Percentiles rank a stretch among this genome's conserved stretches.
Conservation (phyloP, 1,139 yeast genomes). For the Yamadazyma oceani region DNA sequence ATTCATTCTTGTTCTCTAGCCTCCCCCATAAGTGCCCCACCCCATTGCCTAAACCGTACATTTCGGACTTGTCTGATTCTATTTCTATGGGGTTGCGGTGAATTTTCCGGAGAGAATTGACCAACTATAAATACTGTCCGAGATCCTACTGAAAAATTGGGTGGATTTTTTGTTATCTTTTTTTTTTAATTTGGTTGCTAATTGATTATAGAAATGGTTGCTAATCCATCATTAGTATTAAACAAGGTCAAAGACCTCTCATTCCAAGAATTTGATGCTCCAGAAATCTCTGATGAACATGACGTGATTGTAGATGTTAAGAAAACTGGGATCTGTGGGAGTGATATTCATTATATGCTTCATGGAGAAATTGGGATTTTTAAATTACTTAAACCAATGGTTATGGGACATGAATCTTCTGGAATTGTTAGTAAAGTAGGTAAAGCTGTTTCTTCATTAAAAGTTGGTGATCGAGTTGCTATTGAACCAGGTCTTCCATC, state of each 20-base stretch:
- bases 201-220: too few relatives aligned
- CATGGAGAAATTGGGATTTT: slow-evolving; percentile 83
- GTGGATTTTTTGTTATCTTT: not conserved
- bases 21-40: too few relatives aligned
- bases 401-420: slow-evolving; percentile 75
- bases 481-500: slow-evolving; percentile 77
- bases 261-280: slow-evolving; percentile 66
- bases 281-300: slow-evolving; percentile 58
- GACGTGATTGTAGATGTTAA: slow-evolving; percentile 75
- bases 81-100: not conserved
- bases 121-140: slow-evolving; percentile 3
- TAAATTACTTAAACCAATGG: slow-evolving; percentile 64
- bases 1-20: too few relatives aligned
- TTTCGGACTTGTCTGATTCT: not conserved
- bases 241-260: slow-evolving; percentile 62
- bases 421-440: slow-evolving; percentile 74
- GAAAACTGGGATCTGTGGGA: slow-evolving; percentile 84
- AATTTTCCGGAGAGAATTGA: slow-evolving; percentile 7
- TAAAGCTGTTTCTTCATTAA: slow-evolving; percentile 50
- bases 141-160: not conserved
- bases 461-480: slow-evolving; percentile 82
- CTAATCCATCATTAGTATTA: slow-evolving; percentile 70
- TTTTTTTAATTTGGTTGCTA: too few relatives aligned
- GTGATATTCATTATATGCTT: slow-evolving; percentile 80
- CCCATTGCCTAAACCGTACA: not conserved